These are phyloP conservation scores for Pichia kudriavzevii DNA, from an alignment of 1,139 yeast species.

Conservation along the genomic window DNA sequence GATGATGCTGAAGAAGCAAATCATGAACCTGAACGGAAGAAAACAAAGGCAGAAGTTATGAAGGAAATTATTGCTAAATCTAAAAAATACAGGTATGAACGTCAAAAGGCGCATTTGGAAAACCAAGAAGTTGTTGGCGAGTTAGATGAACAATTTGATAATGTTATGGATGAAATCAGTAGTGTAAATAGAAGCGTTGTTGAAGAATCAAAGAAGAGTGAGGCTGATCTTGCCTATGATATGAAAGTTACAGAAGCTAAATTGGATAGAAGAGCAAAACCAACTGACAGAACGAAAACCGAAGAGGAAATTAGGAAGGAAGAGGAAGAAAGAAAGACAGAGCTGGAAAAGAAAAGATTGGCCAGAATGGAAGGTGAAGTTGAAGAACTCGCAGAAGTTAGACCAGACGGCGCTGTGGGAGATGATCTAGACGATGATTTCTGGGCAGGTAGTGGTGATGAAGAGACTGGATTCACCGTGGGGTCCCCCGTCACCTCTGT, in stretches of 20 bases:
- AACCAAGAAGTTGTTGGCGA: constrained; percentile 65
- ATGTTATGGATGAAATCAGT: constrained; percentile 57
- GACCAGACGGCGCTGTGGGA: constrained; percentile 36
- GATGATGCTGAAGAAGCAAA: constrained; percentile 34
- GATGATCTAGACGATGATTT: constrained; percentile 63
- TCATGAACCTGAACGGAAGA: constrained; percentile 49
- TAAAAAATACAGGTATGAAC: constrained; percentile 78
- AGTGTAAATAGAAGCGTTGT: constrained; percentile 22
- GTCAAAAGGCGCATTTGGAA: constrained; percentile 71
- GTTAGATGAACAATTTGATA: constrained; percentile 73
- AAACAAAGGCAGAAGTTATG: constrained; percentile 93
- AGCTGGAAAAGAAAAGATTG: constrained; percentile 67
- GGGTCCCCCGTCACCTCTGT: constrained; percentile 15
- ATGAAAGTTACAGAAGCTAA: constrained; percentile 69
- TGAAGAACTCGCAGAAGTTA: constrained; percentile 32
- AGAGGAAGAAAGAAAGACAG: constrained; percentile 55
- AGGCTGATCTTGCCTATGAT: constrained; percentile 60
- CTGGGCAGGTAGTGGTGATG: constrained; percentile 49
- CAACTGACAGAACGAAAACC: constrained; percentile 94
- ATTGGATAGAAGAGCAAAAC: constrained; percentile 82
- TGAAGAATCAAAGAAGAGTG: constrained; percentile 28
- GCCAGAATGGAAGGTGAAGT: constrained; percentile 76
- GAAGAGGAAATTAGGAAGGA: constrained; percentile 75
- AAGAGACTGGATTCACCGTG: constrained; percentile 32
- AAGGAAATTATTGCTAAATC: constrained; percentile 94